Base-by-base conservation (phyloP, 2,329 filamentous ascomycete genomes). In the Colletotrichum musicola region DNA sequence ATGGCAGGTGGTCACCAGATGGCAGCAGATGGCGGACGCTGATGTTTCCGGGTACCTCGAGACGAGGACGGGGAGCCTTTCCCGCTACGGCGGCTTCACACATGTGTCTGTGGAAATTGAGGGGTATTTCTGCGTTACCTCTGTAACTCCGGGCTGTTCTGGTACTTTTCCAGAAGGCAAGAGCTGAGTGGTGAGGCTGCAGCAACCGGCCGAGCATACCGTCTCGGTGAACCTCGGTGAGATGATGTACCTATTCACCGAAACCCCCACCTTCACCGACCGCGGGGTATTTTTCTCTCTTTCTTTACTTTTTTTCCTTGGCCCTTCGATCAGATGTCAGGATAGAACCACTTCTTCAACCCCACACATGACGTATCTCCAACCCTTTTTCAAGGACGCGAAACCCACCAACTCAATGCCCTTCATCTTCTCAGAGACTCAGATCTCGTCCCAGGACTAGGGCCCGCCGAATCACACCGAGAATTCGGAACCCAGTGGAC, bases 351-450 rank as follows among this genome's bases (percentile, higher is more conserved):
- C 61, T 68, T 64, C 47, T 68, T 49, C 54, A 42, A 18, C 49
- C 16, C 61, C 65, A 68, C 61, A 25, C 42, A 60, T 68, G 65
- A 68, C 65, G 65, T 68, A 64, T 30, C 1, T n/a, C 30, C n/a
- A 14, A 47, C 14, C 6, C 3, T 42, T 64, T 58, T 68, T 4
- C 54, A 64, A 42, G 65, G 47, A 55, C 61, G 55, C 9, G 25
- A 12, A 58, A 42, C 35, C 54, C 49, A 68, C 54, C 54, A 42
- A 27, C 40, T 53, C 47, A 30, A 63, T 46, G 51, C 61, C 46
- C 42, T 38, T 44, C 10, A n/a, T 40, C 50, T 58, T 49, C 25
- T 46, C 40, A 22, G 3, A 22, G 20, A 22, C 20, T 22, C 20
- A 57, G 46, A 35, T 44, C 16, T 59, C 27, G 49, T 65, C 62